phyloP scores from a whole-genome alignment of 2,329 filamentous ascomycete species.

The Cladosporium sp. region DNA sequence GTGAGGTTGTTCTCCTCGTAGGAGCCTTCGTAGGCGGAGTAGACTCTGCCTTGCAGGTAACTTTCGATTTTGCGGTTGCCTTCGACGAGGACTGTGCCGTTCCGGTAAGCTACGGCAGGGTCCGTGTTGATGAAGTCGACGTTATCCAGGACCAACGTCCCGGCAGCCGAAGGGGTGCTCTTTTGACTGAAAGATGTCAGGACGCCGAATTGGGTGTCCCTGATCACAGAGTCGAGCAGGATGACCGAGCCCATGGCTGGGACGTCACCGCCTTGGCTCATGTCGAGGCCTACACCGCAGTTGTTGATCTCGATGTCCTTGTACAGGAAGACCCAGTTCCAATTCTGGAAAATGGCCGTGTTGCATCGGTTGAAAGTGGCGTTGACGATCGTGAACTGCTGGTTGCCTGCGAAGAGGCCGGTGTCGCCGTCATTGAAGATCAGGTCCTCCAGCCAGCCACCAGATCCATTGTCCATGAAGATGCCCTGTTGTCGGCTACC shows the following conservation, averaged over 20 bases:
- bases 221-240: conserved; percentile 70
- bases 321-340: conserved; percentile 84
- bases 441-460: conserved; percentile 77
- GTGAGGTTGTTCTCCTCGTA: conserved; percentile 22
- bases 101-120: conserved; percentile 56
- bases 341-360: conserved; percentile 82
- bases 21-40: conserved; percentile 41
- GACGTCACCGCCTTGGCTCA: conserved; percentile 46
- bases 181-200: conserved; percentile 62
- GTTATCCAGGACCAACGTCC: conserved; percentile 79
- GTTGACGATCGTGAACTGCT: conserved; percentile 83
- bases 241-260: conserved; percentile 74
- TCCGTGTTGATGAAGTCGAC: conserved; percentile 64
- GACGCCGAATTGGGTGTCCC: conserved; percentile 68
- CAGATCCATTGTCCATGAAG: conserved; percentile 57
- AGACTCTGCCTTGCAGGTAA: conserved; percentile 68
- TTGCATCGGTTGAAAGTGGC: conserved; percentile 74
- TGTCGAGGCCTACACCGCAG: conserved; percentile 64
- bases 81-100: conserved; percentile 56
- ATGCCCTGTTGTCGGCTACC: conserved; percentile 49
- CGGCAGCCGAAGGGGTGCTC: conserved; percentile 62
- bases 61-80: conserved; percentile 60
- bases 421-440: conserved; percentile 75
- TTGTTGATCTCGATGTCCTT: conserved; percentile 61
- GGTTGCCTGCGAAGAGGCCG: conserved; percentile 74